Evolutionary conservation across 2,329 filamentous ascomycete genomes (phyloP), one percentile per base, ranked within the genome.

Genomic region (Trichocomaceae sp.): DNA sequence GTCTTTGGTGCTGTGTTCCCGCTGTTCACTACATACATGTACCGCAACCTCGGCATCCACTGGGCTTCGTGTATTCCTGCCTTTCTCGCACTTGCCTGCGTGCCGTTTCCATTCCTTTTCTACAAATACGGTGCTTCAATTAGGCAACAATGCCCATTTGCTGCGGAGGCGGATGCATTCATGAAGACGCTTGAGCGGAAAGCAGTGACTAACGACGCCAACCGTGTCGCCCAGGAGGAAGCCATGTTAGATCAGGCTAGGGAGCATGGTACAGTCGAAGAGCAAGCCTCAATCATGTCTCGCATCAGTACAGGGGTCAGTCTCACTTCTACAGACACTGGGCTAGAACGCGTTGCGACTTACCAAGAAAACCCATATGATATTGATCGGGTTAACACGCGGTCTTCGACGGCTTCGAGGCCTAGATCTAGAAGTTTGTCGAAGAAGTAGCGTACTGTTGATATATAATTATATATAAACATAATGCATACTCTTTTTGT

Each of bases 1-100:
- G 77, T 79, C 17, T 93, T 95, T 75, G 90, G 86, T 58, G 89
- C 88, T 52, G 81, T 83, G 3, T 90, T 91, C 62, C 87, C 87
- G 10, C 74, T 90, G 3, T 90, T 90, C 65, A 76, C 74, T 8
- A 68, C 63, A 0, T 65, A 73, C 29, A 72, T 79, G 70, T 79
- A 75, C 52, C 26, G 67, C 1, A 63, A 67, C 17, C 64, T 79
- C 17, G 75, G 76, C 4, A 74, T 77, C n/a, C 72, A 76, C 54
- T 78, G 75, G 76, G 76, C 75, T 6, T 72, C 70, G 13, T 71
- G 68, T 26, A 62, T 78, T 13, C 74, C 74, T 0, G 76, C 69
- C 0, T 77, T 78, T 60, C 56, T 78, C 29, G 74, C 75, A 1
- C 58, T 77, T n/a, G 68, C 68, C 2, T 75, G 72, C 35, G 65